Conservation (phyloP, 2,329 filamentous ascomycete genomes). For the Exophiala sp. region DNA sequence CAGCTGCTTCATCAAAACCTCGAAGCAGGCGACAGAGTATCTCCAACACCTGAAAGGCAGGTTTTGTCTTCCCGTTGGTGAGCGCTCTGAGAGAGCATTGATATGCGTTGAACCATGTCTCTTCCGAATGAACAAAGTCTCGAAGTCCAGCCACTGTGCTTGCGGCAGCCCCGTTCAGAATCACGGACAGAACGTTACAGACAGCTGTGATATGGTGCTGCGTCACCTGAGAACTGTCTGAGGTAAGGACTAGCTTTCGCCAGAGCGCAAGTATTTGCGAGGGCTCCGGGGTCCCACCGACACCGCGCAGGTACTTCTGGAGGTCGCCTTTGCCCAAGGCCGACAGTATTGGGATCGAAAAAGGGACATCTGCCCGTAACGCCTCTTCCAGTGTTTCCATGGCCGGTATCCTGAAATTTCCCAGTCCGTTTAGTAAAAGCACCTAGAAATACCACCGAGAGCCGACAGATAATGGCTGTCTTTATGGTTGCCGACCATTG, state of each 20-base stretch:
- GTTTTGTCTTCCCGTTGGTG: conserved; percentile 41
- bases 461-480: background rate
- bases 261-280: conserved; percentile 33
- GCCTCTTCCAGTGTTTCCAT: conserved; percentile 30
- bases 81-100: conserved; percentile 38
- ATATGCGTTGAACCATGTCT: conserved; percentile 39
- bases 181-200: conserved; percentile 43
- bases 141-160: conserved; percentile 33
- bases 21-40: conserved; percentile 32
- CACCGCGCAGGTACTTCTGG: conserved; percentile 4
- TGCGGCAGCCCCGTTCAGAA: conserved; percentile 36
- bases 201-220: conserved; percentile 38
- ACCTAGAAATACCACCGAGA: too few species aligned
- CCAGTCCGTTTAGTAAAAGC: too few species aligned
- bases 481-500: background rate
- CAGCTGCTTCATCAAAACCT: conserved; percentile 28
- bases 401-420: background rate
- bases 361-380: conserved; percentile 14
- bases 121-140: conserved; percentile 33
- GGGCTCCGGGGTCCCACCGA: conserved; percentile 5
- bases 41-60: conserved; percentile 41
- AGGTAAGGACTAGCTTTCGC: conserved; percentile 39
- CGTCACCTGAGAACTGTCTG: conserved; percentile 36
- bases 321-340: conserved; percentile 18
- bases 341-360: conserved; percentile 16